These are phyloP conservation scores for Neopestalotiopsis rosae DNA, from an alignment of 2,329 filamentous ascomycete genomes.

Conservation along the genomic window DNA sequence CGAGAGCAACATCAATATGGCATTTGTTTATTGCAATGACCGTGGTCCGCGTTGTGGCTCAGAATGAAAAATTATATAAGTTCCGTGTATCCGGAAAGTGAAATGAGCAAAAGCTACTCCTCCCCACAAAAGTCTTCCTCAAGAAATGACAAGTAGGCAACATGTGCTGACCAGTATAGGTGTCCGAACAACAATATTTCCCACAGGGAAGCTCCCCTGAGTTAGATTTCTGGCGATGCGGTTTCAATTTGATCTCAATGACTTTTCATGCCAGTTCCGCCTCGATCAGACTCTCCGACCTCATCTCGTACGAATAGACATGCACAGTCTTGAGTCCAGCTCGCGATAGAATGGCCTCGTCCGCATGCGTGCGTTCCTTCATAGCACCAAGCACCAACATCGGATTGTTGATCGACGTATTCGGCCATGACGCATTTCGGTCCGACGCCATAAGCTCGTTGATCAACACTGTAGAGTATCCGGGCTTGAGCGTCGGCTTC, in stretches of 20 bases:
- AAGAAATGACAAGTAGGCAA: neutral
- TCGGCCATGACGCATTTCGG: neutral
- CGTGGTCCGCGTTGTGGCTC: too few species aligned
- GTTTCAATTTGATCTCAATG: neutral
- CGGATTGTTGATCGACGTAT: neutral
- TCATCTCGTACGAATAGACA: neutral
- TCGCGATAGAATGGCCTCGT: neutral
- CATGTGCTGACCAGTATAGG: neutral
- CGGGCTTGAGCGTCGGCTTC: neutral
- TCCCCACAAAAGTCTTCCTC: too few species aligned
- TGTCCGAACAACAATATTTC: neutral
- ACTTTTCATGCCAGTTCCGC: neutral
- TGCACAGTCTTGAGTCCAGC: neutral
- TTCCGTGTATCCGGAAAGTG: neutral
- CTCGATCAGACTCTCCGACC: neutral
- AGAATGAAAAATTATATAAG: neutral
- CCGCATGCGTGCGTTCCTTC: neutral
- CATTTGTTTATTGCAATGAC: neutral
- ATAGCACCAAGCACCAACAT: neutral
- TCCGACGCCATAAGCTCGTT: neutral
- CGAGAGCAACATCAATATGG: neutral
- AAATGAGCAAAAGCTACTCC: neutral
- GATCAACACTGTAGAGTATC: neutral
- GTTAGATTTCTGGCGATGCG: too few species aligned
- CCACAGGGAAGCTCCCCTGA: too few species aligned